Evolutionary conservation across 257 asterid genomes (phyloP).

Genomic region (Capsicum chinense): DNA sequence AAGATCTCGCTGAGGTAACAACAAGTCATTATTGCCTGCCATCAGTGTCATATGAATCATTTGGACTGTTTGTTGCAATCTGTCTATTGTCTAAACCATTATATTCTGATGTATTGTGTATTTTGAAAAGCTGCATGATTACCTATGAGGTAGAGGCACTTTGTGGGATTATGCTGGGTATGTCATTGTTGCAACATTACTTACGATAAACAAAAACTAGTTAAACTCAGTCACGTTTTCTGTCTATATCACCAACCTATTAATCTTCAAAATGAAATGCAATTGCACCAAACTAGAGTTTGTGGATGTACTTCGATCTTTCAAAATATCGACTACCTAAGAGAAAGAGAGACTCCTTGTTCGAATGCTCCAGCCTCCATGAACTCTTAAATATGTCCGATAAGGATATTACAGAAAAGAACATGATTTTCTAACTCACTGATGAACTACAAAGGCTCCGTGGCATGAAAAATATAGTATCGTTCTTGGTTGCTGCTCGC

Average conservation of each 20-base stretch:
- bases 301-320: not conserved
- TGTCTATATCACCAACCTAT: not conserved
- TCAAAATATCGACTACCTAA: conserved; percentile 5
- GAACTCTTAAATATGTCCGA: not conserved
- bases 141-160: not conserved
- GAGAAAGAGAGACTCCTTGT: not conserved
- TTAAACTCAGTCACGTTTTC: not conserved
- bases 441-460: not conserved
- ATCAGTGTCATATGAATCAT: not conserved
- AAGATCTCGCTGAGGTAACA: conserved; percentile 91
- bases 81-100: not conserved
- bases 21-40: not conserved
- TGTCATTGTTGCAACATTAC: not conserved
- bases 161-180: no score
- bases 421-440: not conserved
- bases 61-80: not conserved
- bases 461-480: not conserved
- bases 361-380: not conserved
- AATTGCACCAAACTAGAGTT: conserved; percentile 13
- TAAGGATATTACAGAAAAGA: not conserved
- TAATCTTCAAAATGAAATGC: not conserved
- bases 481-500: not conserved
- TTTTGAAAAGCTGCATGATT: not conserved
- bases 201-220: not conserved
- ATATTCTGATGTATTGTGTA: not conserved